Evolutionary conservation across 768 basidiomycete species (phyloP), one percentile per base, ranked within the genome.

Genomic region (Russula ochroleuca): DNA sequence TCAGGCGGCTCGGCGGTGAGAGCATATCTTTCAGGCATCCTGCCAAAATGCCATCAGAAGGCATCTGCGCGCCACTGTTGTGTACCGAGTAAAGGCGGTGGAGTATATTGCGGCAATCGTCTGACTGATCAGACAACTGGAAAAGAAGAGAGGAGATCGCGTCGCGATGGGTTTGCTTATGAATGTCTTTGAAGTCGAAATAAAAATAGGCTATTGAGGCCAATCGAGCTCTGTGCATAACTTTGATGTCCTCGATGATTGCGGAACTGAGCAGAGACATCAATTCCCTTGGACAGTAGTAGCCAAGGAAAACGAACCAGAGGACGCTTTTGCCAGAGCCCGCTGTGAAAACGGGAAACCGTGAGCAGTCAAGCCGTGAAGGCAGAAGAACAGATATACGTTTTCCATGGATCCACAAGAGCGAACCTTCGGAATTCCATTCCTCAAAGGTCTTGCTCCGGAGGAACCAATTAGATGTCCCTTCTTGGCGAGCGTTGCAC

Each of bases 241-340:
- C 7, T 23, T 21, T 4, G 23, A 59, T 43, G 25, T 50, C 38
- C 2, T 59, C 23, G 15, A 61, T 54, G 28, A 61, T 38, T 17
- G 52, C 23, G 13, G 52, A 61, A 28, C 60, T 61, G 5, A 5
- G 5, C 28, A 47, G 19, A 21, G 13, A n/a, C 10, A 17, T 51
- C 7, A 45, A 13, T 41, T 35, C 51, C 9, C 15, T 15, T 4
- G 11, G 8, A 43, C 28, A 38, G 17, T 25, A 41, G 5, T 19
- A 47, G n/a, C 25, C 8, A 25, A 15, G 41, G 9, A 35, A 21
- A 10, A 55, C 60, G 17, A 31, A 61, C 60, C 60, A 47, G 2
- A 54, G 41, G 35, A 25, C 21, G 33, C 25, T 61, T 41, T 61
- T 61, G 3, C 60, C 60, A 21, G 60, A 35, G 5, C 60, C 60